These are phyloP conservation scores for Trypanosoma lewisi DNA, from an alignment of 208 protist genomes.

Conservation along the genomic window DNA sequence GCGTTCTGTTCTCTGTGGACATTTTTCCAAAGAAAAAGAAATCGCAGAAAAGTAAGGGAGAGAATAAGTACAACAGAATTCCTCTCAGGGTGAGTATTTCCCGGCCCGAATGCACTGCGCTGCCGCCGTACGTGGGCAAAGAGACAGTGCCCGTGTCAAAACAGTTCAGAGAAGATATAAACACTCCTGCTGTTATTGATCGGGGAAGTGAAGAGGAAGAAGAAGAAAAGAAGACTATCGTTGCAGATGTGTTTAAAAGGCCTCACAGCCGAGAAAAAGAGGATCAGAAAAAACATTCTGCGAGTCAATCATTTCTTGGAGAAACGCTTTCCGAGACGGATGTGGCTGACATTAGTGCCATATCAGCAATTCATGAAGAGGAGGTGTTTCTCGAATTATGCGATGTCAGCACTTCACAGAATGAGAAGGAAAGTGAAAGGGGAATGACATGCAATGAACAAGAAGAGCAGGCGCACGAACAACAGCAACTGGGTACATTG, in stretches of 20 bases:
- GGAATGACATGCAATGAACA: no score
- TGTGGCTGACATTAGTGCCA: conserved; percentile 1
- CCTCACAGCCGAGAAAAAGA: neutral
- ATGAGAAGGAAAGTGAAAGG: no score
- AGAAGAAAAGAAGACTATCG: no score
- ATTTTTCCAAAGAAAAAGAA: neutral
- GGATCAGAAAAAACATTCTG: neutral
- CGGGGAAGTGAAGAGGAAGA: neutral
- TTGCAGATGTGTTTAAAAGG: neutral
- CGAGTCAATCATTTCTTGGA: neutral
- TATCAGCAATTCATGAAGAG: conserved; percentile 1
- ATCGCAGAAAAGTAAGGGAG: neutral
- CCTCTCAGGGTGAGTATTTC: neutral
- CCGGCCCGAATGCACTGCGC: neutral
- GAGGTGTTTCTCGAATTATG: neutral
- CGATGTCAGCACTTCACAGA: no score
- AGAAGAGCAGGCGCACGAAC: no score
- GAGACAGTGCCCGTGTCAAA: no score
- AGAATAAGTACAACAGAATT: neutral
- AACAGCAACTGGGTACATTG: no score
- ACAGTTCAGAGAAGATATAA: neutral
- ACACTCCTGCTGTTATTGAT: neutral
- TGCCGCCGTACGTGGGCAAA: neutral
- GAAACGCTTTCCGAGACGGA: neutral
- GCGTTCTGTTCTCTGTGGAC: neutral